Percentiles rank a stretch among this genome's conserved stretches.
Conservation (phyloP, 805 yeast genomes). For the Priceomyces castillae region DNA sequence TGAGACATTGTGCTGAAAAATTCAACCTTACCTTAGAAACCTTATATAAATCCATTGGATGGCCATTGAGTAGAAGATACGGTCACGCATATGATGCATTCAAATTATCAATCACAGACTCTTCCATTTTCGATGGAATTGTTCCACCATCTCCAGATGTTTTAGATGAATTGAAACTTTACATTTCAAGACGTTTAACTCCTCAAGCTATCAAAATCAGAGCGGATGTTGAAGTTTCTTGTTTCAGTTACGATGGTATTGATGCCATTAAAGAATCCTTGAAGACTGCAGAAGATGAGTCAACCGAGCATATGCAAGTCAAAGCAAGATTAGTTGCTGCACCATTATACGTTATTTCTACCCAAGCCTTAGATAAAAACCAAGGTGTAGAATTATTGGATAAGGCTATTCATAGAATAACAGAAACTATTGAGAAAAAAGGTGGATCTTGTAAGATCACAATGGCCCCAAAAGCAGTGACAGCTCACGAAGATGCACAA, state of each 20-base stretch:
- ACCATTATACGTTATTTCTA: constrained; percentile 89
- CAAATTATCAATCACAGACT: constrained; percentile 91
- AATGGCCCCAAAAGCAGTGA: constrained; percentile 98
- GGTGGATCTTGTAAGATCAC: constrained; percentile 91
- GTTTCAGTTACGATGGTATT: constrained; percentile 96
- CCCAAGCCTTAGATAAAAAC: constrained; percentile 88
- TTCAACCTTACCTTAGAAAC: constrained; percentile 83
- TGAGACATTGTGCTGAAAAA: constrained; percentile 98
- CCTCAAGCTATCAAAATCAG: constrained; percentile 98
- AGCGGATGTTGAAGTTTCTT: constrained; percentile 97
- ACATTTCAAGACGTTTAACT: constrained; percentile 89
- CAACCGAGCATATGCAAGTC: constrained; percentile 83
- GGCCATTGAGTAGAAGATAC: constrained; percentile 94
- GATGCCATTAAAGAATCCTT: constrained; percentile 93
- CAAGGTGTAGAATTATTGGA: constrained; percentile 80
- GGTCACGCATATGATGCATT: constrained; percentile 98
- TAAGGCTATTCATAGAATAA: constrained; percentile 75
- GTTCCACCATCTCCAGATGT: constrained; percentile 69
- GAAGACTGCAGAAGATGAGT: constrained; percentile 76
- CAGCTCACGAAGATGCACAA: constrained; percentile 98
- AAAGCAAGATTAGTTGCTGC: constrained; percentile 97
- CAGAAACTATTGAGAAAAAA: constrained; percentile 61
- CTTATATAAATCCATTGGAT: constrained; percentile 84
- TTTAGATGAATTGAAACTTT: constrained; percentile 77
- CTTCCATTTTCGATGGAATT: constrained; percentile 79